Base-by-base conservation (phyloP, 2,329 filamentous ascomycete species). In the Aschersonia sp. region DNA sequence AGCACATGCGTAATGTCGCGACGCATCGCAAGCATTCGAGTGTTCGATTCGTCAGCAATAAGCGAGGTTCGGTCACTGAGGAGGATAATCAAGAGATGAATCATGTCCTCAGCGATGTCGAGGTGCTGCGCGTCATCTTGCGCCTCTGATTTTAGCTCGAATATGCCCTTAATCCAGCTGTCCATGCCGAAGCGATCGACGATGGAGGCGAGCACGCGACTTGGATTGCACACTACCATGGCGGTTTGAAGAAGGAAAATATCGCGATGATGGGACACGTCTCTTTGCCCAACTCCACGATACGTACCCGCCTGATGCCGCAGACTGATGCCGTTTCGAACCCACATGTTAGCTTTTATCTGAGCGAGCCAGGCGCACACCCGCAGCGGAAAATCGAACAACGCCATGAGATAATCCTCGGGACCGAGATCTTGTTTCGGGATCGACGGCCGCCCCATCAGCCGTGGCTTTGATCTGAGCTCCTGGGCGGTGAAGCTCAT, bases 321-420 rank as follows among this genome's bases (percentile, higher is more conserved):
- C 46, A 98, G 75, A 57, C 90, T 97, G 59, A 98, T 87, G 2
- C 92, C 92, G 60, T 98, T 98, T 48, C 92, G 81, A 53, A 98
- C 90, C 92, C 94, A 98, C 81, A 97, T 94, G 46, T 88, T 87
- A 14, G 90, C 88, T 63, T 94, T 95, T 80, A 98, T 97, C 68
- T 98, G 94, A 5, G 92, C 86, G 33, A 98, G 72, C 92, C 92
- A 98, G 22, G 87, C 88, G 61, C 88, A 96, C 1, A 97, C 89
- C 46, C 94, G 78, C 4, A 98, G 71, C 1, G 94, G 90, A 57
- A 87, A 95, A 62, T 98, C 92, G 58, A 98, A 95, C 46, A 88
- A 79, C 2, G 85, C 83, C 62, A 95, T 81, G 29, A 95, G 70
- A 57, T 89, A 82, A 60, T 94, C 87, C 56, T 94, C 85, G 0